A percentile compares a stretch with the other conserved stretches of the same genome.
Conservation (phyloP, 2,329 filamentous ascomycete genomes). For the Rutstroemia sydowiana region DNA sequence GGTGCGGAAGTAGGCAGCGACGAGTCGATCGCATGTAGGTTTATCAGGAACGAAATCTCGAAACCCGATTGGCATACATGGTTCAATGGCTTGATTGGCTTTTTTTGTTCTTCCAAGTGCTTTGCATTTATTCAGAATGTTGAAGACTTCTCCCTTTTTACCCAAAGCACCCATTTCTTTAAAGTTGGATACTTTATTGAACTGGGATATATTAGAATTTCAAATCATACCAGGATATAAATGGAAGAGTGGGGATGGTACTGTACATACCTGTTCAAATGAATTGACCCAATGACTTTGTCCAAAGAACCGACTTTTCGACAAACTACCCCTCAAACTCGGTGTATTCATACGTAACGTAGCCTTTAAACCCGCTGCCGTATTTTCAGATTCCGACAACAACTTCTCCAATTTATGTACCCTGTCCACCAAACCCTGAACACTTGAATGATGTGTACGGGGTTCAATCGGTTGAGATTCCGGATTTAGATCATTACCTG, state of each 20-base stretch:
- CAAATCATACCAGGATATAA: neutral
- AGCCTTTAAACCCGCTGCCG: neutral
- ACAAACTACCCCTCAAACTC: constrained; percentile 10
- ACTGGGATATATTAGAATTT: constrained; percentile 4
- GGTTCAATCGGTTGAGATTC: neutral
- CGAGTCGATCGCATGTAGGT: constrained; percentile 28
- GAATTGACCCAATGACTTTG: constrained; percentile 19
- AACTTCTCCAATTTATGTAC: constrained; percentile 3
- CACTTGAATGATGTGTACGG: neutral
- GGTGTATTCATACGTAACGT: neutral
- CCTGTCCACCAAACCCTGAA: constrained; percentile 5
- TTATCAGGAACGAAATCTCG: constrained; percentile 11
- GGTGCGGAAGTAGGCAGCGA: constrained; percentile 35
- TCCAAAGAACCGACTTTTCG: constrained; percentile 18
- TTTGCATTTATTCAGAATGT: constrained; percentile 14
- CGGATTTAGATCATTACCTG: neutral
- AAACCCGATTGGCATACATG: constrained; percentile 1
- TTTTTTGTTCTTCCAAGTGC: constrained; percentile 12
- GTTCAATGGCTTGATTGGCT: neutral
- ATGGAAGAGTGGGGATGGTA: no score
- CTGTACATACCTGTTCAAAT: constrained; percentile 12
- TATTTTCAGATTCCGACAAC: neutral
- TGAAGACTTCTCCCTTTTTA: constrained; percentile 5
- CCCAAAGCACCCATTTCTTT: constrained; percentile 2
- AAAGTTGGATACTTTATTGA: constrained; percentile 4